These are phyloP conservation scores for Neoboletus subvelutipes DNA, from an alignment of 768 basidiomycete species.

Conservation along the genomic window DNA sequence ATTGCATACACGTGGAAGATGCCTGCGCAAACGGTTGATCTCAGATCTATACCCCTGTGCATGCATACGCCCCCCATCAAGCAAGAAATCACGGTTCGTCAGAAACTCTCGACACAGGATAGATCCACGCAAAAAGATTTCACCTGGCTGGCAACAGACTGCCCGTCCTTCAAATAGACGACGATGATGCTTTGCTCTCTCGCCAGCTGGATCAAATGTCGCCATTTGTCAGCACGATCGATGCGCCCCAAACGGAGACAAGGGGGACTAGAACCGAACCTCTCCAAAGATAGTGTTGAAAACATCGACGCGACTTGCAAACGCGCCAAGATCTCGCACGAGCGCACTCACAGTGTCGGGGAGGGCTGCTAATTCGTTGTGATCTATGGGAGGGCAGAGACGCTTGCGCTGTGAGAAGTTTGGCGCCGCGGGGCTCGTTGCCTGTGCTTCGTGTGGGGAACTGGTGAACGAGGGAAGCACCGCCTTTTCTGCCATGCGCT, in stretches of 20 bases:
- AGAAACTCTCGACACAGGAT: not conserved
- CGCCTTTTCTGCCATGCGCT: conserved; percentile 1
- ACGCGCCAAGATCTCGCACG: conserved; percentile 10
- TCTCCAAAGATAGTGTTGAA: conserved; percentile 14
- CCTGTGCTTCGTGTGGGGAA: not conserved
- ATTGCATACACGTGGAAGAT: conserved; percentile 12
- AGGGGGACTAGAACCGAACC: conserved; percentile 1
- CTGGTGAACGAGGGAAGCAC: not conserved
- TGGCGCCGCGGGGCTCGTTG: not conserved
- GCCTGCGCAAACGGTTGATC: conserved; percentile 17
- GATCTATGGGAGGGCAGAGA: not conserved
- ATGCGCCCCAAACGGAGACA: not conserved
- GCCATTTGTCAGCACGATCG: not conserved
- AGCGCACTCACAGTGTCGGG: conserved; percentile 1
- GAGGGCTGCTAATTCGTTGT: not conserved
- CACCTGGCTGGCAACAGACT: conserved; percentile 13
- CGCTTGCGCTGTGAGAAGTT: not conserved
- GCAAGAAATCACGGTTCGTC: not conserved
- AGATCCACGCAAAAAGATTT: not conserved
- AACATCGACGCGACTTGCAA: conserved; percentile 5
- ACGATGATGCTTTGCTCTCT: conserved; percentile 19
- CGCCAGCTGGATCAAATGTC: conserved; percentile 6
- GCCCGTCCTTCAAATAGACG: conserved; percentile 23
- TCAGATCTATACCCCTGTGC: conserved; percentile 16
- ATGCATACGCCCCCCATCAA: not conserved